These are phyloP conservation scores for Tulasnella sp. DNA, from an alignment of 768 basidiomycete species.

Conservation along the genomic window DNA sequence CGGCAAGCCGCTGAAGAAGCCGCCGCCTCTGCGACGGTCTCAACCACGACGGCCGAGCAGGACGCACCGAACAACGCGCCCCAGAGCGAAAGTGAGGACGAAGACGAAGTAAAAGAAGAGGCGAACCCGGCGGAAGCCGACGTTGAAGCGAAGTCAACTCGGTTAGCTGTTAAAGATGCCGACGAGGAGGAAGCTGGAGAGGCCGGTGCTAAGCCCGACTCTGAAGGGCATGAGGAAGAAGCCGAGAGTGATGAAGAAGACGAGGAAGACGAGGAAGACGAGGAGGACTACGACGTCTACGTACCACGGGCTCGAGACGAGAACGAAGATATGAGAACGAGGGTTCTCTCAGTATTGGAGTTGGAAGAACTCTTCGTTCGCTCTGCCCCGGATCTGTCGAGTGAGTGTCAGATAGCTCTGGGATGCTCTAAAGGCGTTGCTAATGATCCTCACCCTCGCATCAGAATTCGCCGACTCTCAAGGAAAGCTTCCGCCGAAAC, in stretches of 20 bases:
- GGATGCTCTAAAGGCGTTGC: not conserved
- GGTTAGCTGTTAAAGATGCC: slow-evolving; percentile 18
- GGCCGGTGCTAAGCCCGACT: slow-evolving; percentile 18
- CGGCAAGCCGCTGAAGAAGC: slow-evolving; percentile 30
- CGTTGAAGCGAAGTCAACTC: slow-evolving; percentile 25
- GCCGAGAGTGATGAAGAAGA: slow-evolving; percentile 25
- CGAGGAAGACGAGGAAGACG: slow-evolving; percentile 29
- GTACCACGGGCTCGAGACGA: slow-evolving; percentile 25
- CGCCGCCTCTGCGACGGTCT: slow-evolving; percentile 7
- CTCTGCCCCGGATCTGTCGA: slow-evolving; percentile 56
- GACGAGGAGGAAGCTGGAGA: slow-evolving; percentile 19
- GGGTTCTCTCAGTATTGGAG: slow-evolving; percentile 74
- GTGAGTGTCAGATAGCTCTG: slow-evolving; percentile 27
- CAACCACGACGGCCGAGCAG: slow-evolving; percentile 14
- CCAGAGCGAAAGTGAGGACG: slow-evolving; percentile 21
- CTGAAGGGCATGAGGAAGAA: slow-evolving; percentile 24
- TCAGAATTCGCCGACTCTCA: slow-evolving; percentile 49
- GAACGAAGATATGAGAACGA: slow-evolving; percentile 49
- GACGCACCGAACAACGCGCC: slow-evolving; percentile 23
- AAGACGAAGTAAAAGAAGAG: slow-evolving; percentile 21
- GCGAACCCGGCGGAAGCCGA: slow-evolving; percentile 18
- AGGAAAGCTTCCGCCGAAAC: slow-evolving; percentile 48
- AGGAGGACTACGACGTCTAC: slow-evolving; percentile 28
- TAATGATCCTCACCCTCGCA: slow-evolving; percentile 12
- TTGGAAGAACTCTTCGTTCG: slow-evolving; percentile 71